A percentile compares a stretch with the other conserved stretches of the same genome.
Conservation (phyloP, 164 flowering plant genomes). For the Piper betle region DNA sequence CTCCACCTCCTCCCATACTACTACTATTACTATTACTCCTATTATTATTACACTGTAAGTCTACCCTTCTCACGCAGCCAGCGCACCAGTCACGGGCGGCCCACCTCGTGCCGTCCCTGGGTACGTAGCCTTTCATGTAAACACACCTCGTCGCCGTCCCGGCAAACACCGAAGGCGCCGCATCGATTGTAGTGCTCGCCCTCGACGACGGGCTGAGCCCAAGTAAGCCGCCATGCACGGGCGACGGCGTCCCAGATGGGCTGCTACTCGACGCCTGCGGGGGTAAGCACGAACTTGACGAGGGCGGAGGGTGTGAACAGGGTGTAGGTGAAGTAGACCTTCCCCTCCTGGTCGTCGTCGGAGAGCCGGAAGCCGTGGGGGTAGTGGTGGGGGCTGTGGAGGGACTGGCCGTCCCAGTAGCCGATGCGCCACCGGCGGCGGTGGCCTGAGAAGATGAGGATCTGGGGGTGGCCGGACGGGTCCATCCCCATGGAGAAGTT, state of each 20-base stretch:
- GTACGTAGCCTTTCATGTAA: conserved; percentile 47
- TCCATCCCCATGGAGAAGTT: conserved; percentile 11
- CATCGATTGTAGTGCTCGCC: conserved; percentile 49
- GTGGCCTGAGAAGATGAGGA: conserved; percentile 1
- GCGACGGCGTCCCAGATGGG: conserved; percentile 23
- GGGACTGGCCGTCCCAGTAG: conserved; percentile 27
- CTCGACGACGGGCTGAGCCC: conserved; percentile 17
- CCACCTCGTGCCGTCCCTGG: conserved; percentile 28
- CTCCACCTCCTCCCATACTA: not conserved
- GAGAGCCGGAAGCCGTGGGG: conserved; percentile 28
- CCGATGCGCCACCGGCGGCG: conserved; percentile 11
- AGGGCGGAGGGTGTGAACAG: conserved; percentile 13
- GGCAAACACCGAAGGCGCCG: conserved; percentile 46
- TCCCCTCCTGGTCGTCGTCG: conserved; percentile 11
- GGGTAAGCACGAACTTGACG: conserved; percentile 20
- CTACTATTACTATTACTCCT: not conserved
- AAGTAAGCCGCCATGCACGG: conserved; percentile 22
- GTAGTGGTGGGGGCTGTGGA: conserved; percentile 17
- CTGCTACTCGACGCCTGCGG: conserved; percentile 37
- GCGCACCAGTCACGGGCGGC: conserved; percentile 36
- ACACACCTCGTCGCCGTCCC: conserved; percentile 16
- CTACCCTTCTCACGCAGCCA: conserved; percentile 41
- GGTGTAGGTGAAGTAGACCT: conserved; percentile 23
- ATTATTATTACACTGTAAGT: conserved; percentile 4
- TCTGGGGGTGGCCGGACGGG: not conserved